phyloP scores from a whole-genome alignment of 2,329 filamentous ascomycete species.

The Paecilomyces dactylethromorphus region DNA sequence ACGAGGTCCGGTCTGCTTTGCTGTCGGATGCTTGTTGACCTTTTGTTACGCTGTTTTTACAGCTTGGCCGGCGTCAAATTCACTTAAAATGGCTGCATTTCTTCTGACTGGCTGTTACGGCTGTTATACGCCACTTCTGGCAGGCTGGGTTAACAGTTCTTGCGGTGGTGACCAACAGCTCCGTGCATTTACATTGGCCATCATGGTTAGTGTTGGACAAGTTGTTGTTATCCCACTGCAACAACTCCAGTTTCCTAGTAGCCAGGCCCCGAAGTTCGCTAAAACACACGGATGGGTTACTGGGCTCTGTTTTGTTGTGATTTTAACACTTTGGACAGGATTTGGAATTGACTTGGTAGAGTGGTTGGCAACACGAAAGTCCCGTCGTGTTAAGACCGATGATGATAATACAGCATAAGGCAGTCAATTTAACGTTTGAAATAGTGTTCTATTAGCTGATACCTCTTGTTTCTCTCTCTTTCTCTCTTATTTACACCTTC shows the following conservation, averaged over 20 bases:
- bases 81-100: constrained; percentile 33
- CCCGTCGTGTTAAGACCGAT: not conserved
- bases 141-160: constrained; percentile 36
- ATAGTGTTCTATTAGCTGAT: no score
- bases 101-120: constrained; percentile 36
- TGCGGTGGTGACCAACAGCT: constrained; percentile 40
- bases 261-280: not conserved
- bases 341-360: not conserved
- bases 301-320: not conserved
- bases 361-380: not conserved
- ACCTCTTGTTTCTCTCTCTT: no score
- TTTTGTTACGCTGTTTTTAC: constrained; percentile 33
- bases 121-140: constrained; percentile 37
- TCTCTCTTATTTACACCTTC: no score
- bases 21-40: constrained; percentile 26
- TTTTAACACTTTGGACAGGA: not conserved
- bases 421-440: no score
- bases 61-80: constrained; percentile 32
- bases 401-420: no score
- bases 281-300: not conserved
- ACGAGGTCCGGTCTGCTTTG: constrained; percentile 16
- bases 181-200: constrained; percentile 32
- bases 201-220: constrained; percentile 2
- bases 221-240: not conserved
- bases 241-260: not conserved